Base-by-base conservation (phyloP, 2,329 filamentous ascomycete species). In the Aspergillus phoenicis region DNA sequence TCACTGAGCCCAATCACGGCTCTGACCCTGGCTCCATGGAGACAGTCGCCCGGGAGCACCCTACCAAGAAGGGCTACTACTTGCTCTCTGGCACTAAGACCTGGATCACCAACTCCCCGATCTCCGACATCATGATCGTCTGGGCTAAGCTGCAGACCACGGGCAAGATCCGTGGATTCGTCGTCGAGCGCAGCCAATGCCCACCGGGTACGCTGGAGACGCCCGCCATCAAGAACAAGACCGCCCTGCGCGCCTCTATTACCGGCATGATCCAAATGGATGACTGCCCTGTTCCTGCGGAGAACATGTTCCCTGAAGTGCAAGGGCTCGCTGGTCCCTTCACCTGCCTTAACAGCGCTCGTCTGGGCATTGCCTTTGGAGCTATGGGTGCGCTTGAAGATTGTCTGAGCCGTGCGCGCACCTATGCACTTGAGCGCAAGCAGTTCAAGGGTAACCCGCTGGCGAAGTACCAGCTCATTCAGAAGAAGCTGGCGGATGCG, bases 241-340 rank as follows among this genome's bases (percentile, higher is more conserved):
- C 91, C 64, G 95, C 93, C 1, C 86, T 99, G 33, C 85, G 95
- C 61, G 95, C 95, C 11, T 96, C 91, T 11, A 90, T 97, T 65
- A 99, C 95, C 0, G 95, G 95, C 60, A 98, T 98, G 95, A 97
- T 99, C 67, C 93, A 97, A 69, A 85, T 99, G 73, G 94, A 97
- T 66, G 88, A 90, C 64, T 93, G 91, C 67, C 94, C 95, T 0
- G 92, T 99, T 0, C 89, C 93, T 0, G 87, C 89, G 67, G 91
- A 87, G 69, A 97, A 97, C 80, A 96, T 99, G 93, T 93, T 99
- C 71, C 93, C 93, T 0, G 86, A 91, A 1, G 85, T 97, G 5
- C 91, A 97, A 75, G 95, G 95, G 5, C 83, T 99, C 33, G 85
- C 81, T 62, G 95, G 95, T 0, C 95, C 95, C 3, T 99, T 99